phyloP scores from a whole-genome alignment of 495 filamentous ascomycete genomes.

The Talaromyces adpressus region DNA sequence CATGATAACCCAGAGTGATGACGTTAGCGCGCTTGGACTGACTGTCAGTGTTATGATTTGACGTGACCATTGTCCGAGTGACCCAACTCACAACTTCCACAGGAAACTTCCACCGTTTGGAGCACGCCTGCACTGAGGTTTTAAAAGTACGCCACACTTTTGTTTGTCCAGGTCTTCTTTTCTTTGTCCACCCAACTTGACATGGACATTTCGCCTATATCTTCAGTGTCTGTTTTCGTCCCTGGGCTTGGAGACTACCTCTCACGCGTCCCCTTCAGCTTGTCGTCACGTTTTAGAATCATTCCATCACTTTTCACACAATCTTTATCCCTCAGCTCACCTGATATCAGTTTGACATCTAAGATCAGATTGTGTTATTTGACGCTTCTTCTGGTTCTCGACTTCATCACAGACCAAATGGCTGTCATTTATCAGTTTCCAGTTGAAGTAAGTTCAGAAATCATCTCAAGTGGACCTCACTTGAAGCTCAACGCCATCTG shows the following conservation, averaged over 20 bases:
- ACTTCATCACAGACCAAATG: not conserved
- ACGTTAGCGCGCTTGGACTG: not conserved
- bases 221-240: not conserved
- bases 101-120: no score
- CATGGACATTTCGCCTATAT: not conserved
- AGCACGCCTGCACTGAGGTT: no score
- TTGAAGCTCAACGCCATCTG: not conserved
- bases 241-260: not conserved
- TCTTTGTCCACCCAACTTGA: not conserved
- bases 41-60: not conserved
- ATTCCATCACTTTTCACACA: not conserved
- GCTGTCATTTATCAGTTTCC: constrained; percentile 16
- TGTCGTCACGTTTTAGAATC: not conserved
- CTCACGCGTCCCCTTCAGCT: not conserved
- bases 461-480: not conserved
- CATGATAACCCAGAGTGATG: not conserved
- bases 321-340: not conserved
- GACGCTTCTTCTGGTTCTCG: not conserved
- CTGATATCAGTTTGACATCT: not conserved
- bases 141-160: not conserved
- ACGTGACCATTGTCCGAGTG: not conserved
- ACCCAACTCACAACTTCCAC: not conserved
- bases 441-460: constrained; percentile 17
- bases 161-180: not conserved
- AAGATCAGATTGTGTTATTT: not conserved